phyloP scores from a whole-genome alignment of 768 basidiomycete species.

The Artomyces pyxidatus region DNA sequence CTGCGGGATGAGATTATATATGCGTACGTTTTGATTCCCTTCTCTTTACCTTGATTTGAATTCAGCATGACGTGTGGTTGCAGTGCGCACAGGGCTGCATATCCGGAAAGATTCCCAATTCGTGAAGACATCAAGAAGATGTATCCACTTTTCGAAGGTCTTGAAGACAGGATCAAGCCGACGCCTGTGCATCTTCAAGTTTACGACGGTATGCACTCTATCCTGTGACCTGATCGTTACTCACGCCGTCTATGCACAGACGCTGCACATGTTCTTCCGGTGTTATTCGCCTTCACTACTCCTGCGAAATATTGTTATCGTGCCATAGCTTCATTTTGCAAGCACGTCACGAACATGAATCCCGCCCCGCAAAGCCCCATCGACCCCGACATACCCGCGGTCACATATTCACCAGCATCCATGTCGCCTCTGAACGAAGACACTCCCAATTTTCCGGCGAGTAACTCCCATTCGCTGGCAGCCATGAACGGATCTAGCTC shows the following conservation, averaged over 20 bases:
- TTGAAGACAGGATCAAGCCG: conserved; percentile 44
- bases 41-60: not conserved
- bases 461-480: not conserved
- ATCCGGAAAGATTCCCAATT: conserved; percentile 61
- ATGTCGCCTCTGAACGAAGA: not conserved
- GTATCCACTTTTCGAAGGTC: conserved; percentile 49
- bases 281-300: conserved; percentile 68
- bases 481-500: not conserved
- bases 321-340: conserved; percentile 64
- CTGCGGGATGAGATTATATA: conserved; percentile 90
- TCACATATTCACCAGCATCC: conserved; percentile 11
- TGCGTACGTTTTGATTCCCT: conserved; percentile 37
- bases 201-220: conserved; percentile 59
- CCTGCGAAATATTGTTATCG: conserved; percentile 78
- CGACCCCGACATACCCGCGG: conserved; percentile 8
- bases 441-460: too few relatives aligned
- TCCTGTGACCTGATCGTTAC: conserved; percentile 12
- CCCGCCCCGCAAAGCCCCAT: not conserved
- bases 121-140: conserved; percentile 36
- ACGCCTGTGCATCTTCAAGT: conserved; percentile 90
- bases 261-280: conserved; percentile 63
- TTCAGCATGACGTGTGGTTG: too few relatives aligned
- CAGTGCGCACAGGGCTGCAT: conserved; percentile 87
- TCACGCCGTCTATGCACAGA: conserved; percentile 44
- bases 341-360: conserved; percentile 50